A percentile compares a stretch with the other conserved stretches of the same genome.
phyloP scores from a whole-genome alignment of 371 early-diverging fungal genomes.

The Lichtheimia ornata region DNA sequence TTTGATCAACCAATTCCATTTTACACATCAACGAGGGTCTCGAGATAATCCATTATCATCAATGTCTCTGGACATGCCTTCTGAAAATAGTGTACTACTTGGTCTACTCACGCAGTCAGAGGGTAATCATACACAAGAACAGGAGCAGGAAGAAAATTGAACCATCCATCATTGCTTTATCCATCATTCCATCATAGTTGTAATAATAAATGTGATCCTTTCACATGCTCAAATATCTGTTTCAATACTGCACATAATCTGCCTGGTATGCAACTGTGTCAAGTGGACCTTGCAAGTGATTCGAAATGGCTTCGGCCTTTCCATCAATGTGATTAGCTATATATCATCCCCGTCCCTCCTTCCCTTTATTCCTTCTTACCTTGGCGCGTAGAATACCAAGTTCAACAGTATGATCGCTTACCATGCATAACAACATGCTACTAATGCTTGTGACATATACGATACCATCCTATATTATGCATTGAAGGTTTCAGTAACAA shows the following conservation, averaged over 20 bases:
- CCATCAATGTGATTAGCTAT: background rate
- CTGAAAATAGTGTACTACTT: background rate
- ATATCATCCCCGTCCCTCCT: background rate
- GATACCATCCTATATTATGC: constrained; percentile 60
- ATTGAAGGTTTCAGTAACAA: background rate
- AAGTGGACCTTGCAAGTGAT: constrained; percentile 64
- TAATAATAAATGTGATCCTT: background rate
- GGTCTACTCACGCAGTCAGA: background rate
- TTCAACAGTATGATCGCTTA: constrained; percentile 61
- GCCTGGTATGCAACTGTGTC: constrained; percentile 40
- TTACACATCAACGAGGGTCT: too few relatives aligned
- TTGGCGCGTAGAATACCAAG: constrained; percentile 74
- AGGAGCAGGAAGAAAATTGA: background rate
- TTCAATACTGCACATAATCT: background rate
- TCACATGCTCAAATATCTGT: background rate
- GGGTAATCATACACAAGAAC: background rate
- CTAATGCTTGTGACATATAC: constrained; percentile 63
- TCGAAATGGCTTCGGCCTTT: constrained; percentile 53
- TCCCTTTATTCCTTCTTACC: constrained; percentile 29
- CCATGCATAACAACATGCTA: constrained; percentile 73
- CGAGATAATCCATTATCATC: background rate
- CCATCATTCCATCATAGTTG: background rate
- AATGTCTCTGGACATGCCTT: background rate
- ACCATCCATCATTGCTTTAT: background rate
- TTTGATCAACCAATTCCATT: too few relatives aligned